Conservation (phyloP, 2,329 filamentous ascomycete species). For the Dothistroma pini region DNA sequence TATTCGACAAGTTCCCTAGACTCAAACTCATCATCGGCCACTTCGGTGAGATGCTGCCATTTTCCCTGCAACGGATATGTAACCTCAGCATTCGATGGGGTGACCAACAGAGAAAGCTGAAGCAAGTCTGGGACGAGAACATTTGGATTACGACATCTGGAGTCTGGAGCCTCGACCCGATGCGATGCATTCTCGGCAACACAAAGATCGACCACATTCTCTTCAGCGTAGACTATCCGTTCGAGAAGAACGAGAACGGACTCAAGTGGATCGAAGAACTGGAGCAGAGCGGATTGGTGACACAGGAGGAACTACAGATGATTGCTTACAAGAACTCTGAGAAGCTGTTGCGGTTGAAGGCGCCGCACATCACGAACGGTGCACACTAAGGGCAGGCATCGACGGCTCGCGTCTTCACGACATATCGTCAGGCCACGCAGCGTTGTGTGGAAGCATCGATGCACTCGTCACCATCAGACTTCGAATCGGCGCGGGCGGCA, state of each 20-base stretch:
- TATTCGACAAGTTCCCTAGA: slow-evolving; percentile 54
- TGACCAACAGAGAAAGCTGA: slow-evolving; percentile 40
- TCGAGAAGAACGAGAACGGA: slow-evolving; percentile 50
- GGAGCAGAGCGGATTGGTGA: slow-evolving; percentile 50
- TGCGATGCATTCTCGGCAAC: slow-evolving; percentile 41
- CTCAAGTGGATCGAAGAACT: slow-evolving; percentile 50
- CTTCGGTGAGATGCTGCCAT: slow-evolving; percentile 57
- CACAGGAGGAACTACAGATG: slow-evolving; percentile 46
- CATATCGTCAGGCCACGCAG: not conserved
- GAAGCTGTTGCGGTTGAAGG: slow-evolving; percentile 41
- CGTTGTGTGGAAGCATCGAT: not conserved
- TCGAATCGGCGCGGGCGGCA: not conserved
- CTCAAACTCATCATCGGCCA: slow-evolving; percentile 57
- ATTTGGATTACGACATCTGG: slow-evolving; percentile 60
- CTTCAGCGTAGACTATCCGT: slow-evolving; percentile 60
- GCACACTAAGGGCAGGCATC: not conserved
- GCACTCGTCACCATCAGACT: not conserved
- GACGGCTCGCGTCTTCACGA: not conserved
- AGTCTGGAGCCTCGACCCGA: slow-evolving; percentile 51
- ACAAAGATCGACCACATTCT: slow-evolving; percentile 48
- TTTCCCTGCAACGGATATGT: slow-evolving; percentile 50
- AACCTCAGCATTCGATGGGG: slow-evolving; percentile 31
- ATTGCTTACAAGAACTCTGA: slow-evolving; percentile 53
- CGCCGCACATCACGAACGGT: slow-evolving; percentile 18
- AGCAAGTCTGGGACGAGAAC: slow-evolving; percentile 46